Conservation (phyloP, 1,284 basidiomycete species). For the Malassezia sp. region DNA sequence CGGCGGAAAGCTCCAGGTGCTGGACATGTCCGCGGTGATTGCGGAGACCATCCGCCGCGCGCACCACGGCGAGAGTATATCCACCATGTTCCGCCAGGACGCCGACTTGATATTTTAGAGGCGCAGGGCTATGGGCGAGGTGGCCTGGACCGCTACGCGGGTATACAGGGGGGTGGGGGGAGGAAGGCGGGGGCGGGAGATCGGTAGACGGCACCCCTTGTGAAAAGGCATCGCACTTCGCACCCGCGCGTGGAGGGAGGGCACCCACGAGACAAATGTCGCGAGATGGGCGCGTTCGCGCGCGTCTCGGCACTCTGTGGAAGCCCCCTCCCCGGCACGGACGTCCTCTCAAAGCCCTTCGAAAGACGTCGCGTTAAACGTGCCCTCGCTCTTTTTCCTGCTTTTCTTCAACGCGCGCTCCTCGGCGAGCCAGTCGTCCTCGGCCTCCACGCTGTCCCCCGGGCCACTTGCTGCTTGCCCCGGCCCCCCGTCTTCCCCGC, state of each 20-base stretch:
- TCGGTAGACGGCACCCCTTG: too few species aligned
- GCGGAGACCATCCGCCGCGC: conserved; percentile 91
- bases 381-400: conserved; percentile 6
- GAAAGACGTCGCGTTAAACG: conserved; percentile 14
- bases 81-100: conserved; percentile 43
- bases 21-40: conserved; percentile 81
- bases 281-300: too few species aligned
- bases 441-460: conserved; percentile 5
- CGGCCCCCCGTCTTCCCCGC: too few species aligned
- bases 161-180: too few species aligned
- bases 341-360: conserved; percentile 16
- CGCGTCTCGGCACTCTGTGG: neutral
- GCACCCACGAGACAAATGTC: too few species aligned
- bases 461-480: neutral
- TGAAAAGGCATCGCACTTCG: too few species aligned
- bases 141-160: too few species aligned
- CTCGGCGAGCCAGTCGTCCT: conserved; percentile 32
- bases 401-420: conserved; percentile 29
- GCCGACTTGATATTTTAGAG: conserved; percentile 37
- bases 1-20: conserved; percentile 51
- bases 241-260: too few species aligned
- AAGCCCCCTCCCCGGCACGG: too few species aligned
- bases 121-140: neutral
- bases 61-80: conserved; percentile 73
- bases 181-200: too few species aligned